These are phyloP conservation scores for Sclerospora graminicola DNA, from an alignment of 352 stramenopile species.

Conservation along the genomic window DNA sequence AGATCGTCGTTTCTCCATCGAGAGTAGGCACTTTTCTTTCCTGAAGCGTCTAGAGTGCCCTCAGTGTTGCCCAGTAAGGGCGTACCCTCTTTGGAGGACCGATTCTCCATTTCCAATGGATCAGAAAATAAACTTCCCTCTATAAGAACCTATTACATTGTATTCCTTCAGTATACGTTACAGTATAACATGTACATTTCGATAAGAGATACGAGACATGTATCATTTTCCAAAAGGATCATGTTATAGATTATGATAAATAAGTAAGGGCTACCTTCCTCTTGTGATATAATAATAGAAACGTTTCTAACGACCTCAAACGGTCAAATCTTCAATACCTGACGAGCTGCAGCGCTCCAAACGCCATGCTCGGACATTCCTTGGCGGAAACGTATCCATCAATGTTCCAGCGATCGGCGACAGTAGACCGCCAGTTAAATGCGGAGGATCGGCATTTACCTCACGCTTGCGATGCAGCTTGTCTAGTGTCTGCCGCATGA, in stretches of 20 bases:
- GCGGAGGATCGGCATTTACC: constrained; percentile 14
- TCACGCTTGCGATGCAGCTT: constrained; percentile 79
- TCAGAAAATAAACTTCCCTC: too few species aligned
- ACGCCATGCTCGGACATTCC: constrained; percentile 20
- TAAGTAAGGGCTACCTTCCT: too few species aligned
- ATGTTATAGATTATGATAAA: too few species aligned
- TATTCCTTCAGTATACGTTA: too few species aligned
- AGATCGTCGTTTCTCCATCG: constrained; percentile 41
- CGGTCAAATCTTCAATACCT: constrained; percentile 41
- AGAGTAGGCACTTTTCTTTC: constrained; percentile 34
- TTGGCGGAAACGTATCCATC: constrained; percentile 8
- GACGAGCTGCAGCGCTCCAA: constrained; percentile 32
- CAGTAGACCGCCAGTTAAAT: not conserved
- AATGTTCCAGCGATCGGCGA: not conserved
- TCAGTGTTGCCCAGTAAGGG: constrained; percentile 24
- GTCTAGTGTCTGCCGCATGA: constrained; percentile 67
- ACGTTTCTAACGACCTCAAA: too few species aligned
- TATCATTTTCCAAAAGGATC: too few species aligned
- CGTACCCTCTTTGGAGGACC: constrained; percentile 19
- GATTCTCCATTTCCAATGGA: too few species aligned
- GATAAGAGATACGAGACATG: too few species aligned
- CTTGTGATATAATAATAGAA: too few species aligned
- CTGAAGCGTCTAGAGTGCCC: constrained; percentile 7
- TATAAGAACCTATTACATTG: too few species aligned
- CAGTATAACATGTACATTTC: too few species aligned